Evolutionary conservation across 805 yeast genomes (phyloP).

Genomic region (Wickerhamiella kurtzmanii): DNA sequence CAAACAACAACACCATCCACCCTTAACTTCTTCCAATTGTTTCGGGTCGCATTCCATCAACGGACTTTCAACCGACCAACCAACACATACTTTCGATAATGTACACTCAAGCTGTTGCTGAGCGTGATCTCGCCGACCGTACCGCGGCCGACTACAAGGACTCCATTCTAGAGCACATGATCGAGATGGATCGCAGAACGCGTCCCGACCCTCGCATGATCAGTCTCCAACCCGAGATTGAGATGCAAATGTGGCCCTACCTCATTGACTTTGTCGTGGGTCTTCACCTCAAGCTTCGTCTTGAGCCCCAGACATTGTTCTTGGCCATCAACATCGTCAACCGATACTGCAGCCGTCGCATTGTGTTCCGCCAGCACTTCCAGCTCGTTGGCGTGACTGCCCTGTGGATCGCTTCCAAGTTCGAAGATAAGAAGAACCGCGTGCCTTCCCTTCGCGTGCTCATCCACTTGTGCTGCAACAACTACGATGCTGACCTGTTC

Average conservation of each 20-base stretch:
- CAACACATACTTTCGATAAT: neutral
- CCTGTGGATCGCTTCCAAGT: slow-evolving; percentile 76
- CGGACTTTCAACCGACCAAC: too few relatives aligned
- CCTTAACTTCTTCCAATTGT: slow-evolving; percentile 3
- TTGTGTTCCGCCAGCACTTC: slow-evolving; percentile 70
- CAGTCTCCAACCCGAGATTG: slow-evolving; percentile 74
- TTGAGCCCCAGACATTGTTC: slow-evolving; percentile 55
- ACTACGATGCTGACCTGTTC: slow-evolving; percentile 45
- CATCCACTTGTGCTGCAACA: slow-evolving; percentile 52
- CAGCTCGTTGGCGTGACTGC: slow-evolving; percentile 86
- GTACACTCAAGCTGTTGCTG: slow-evolving; percentile 6
- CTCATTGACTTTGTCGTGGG: slow-evolving; percentile 67
- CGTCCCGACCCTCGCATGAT: slow-evolving; percentile 50
- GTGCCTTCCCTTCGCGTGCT: slow-evolving; percentile 60
- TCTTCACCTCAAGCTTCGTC: slow-evolving; percentile 42
- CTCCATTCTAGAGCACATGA: slow-evolving; percentile 27
- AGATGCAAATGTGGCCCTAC: slow-evolving; percentile 53
- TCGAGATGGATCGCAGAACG: slow-evolving; percentile 23
- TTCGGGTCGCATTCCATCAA: too few relatives aligned
- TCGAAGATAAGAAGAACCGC: slow-evolving; percentile 58
- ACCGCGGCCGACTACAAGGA: slow-evolving; percentile 26
- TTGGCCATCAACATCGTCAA: slow-evolving; percentile 64
- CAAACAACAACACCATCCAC: slow-evolving; percentile 6
- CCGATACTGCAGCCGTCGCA: slow-evolving; percentile 75
- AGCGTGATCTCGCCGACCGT: slow-evolving; percentile 16